Evolutionary conservation across 768 basidiomycete genomes (phyloP), one percentile per base, ranked within the genome.

Genomic region (Boletus barrowsii): DNA sequence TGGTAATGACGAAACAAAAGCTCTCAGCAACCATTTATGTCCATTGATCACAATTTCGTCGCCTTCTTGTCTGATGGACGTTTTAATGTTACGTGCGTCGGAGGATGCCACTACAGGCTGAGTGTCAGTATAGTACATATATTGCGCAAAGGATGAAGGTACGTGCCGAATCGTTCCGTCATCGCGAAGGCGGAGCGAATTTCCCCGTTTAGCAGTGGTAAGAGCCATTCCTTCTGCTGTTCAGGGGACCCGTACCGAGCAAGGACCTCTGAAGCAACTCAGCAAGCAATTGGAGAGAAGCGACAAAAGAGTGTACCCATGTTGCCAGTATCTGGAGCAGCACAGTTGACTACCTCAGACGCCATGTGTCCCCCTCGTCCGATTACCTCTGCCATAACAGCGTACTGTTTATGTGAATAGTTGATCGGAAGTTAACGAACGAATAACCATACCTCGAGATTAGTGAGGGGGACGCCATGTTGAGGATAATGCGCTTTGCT

Each of bases 271-370:
- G 75, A 52, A 52, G 26, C 37, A 37, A 20, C 17, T 55, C 40
- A 60, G 50, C 36, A 32, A 55, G 13, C 33, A 18, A 22, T 33
- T 26, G 20, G 17, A 18, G 6, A 47, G 29, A 9, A 22, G 29
- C 2, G 14, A 20, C 10, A 11, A 18, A 48, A 61, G 7, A 9
- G 32, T 15, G 47, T 61, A 91, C 93, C 93, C 94, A 98, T 98
- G 70, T 98, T 98, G 2, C 95, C 96, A 15, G 96, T 98, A 72
- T 98, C 96, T 30, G 96, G 96, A 14, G 95, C 94, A 24, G 94
- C 86, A 73, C 94, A 98, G 66, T 99, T 99, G 52, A 90, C 85
- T 13, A 81, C 84, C 73, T 98, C 87, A 20, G 95, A 85, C 3
- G 88, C 92, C 47, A 94, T 73, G 59, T 86, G 86, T 10, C 88